A percentile compares a stretch with the other conserved stretches of the same genome.
Conservation (phyloP, 2,329 filamentous ascomycete genomes). For the Fusarium secorum region DNA sequence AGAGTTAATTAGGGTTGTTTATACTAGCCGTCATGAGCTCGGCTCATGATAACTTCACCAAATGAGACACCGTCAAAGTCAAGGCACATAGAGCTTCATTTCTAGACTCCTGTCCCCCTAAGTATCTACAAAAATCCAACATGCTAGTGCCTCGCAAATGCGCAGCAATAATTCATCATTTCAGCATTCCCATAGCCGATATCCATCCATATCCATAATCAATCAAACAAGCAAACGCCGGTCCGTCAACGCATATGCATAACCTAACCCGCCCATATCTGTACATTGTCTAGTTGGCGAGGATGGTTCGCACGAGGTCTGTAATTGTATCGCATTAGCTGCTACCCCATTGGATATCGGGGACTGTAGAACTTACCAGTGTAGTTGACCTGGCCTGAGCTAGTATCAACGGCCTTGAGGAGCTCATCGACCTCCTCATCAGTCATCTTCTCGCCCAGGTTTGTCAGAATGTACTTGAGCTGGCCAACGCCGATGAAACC, state of each 20-base stretch:
- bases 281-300: constrained; percentile 71
- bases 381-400: constrained; percentile 97
- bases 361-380: constrained; percentile 65
- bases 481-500: constrained; percentile 98
- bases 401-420: constrained; percentile 96
- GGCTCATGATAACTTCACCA: background rate
- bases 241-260: constrained; percentile 47
- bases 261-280: constrained; percentile 34
- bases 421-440: constrained; percentile 99
- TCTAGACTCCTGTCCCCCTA: constrained; percentile 30
- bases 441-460: constrained; percentile 98
- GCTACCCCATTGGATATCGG: background rate
- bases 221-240: constrained; percentile 46
- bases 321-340: background rate
- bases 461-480: constrained; percentile 96
- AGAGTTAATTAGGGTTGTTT: background rate
- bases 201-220: constrained; percentile 41
- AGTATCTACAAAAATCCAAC: constrained; percentile 43
- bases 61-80: background rate
- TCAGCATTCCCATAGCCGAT: constrained; percentile 34
- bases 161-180: constrained; percentile 40
- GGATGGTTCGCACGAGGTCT: constrained; percentile 87
- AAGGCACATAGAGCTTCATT: constrained; percentile 34
- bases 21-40: background rate
- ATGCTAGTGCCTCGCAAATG: constrained; percentile 30